Conservation (phyloP, 2,329 filamentous ascomycete genomes). For the Raffaelea albimanens region DNA sequence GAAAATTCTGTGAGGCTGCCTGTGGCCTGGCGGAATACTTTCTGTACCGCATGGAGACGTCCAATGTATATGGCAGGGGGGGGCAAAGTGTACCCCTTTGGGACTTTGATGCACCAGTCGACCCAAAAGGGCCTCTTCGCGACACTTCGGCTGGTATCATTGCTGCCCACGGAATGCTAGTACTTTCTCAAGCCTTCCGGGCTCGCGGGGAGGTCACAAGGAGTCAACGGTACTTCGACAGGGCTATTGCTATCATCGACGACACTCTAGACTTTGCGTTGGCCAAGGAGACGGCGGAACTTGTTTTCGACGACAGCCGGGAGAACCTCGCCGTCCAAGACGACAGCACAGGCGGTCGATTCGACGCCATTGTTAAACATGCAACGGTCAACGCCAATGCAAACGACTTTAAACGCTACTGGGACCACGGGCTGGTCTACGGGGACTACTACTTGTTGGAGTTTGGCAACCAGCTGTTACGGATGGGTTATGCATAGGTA, state of each 20-base stretch:
- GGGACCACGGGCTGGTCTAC: slow-evolving; percentile 31
- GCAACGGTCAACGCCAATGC: slow-evolving; percentile 15
- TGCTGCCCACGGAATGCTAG: slow-evolving; percentile 29
- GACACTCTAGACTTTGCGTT: slow-evolving; percentile 20
- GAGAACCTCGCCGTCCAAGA: too few relatives aligned
- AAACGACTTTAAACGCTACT: slow-evolving; percentile 13
- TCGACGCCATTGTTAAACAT: neutral
- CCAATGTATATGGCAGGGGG: neutral
- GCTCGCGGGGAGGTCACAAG: neutral
- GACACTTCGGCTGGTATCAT: slow-evolving; percentile 29
- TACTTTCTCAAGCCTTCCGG: slow-evolving; percentile 24
- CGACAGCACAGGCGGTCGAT: neutral
- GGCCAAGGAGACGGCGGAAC: slow-evolving; percentile 4
- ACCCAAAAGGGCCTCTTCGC: slow-evolving; percentile 9
- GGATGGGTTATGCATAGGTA: slow-evolving; percentile 16
- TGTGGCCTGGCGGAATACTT: slow-evolving; percentile 39
- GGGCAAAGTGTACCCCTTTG: slow-evolving; percentile 18
- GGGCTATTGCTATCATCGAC: slow-evolving; percentile 19
- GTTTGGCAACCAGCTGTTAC: slow-evolving; percentile 32
- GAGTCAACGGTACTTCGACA: slow-evolving; percentile 9
- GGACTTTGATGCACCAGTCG: slow-evolving; percentile 13
- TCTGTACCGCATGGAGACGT: slow-evolving; percentile 26
- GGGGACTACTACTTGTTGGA: slow-evolving; percentile 36
- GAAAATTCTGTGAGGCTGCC: slow-evolving; percentile 32
- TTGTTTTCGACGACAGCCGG: too few relatives aligned